Base-by-base conservation (phyloP, 176 grass and related monocot genomes). In the Thalia dealbata region DNA sequence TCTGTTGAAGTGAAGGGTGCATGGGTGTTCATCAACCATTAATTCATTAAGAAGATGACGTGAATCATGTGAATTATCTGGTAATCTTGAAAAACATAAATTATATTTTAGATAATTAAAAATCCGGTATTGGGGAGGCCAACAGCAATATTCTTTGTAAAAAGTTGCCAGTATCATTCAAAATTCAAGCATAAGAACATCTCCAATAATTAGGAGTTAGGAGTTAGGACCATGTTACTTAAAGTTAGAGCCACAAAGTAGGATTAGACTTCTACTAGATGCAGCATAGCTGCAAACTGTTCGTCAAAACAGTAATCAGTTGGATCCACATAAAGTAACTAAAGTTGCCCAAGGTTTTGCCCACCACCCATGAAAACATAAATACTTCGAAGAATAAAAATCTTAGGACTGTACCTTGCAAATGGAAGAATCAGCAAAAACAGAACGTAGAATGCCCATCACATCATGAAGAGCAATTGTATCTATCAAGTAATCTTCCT, bases 401-500 rank as follows among this genome's bases (percentile, higher is more conserved):
- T 46, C 56, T n/a, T 79, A 76, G 48, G 50, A 83, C 46, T 75
- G 61, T 73, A 96, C 93, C 93, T 96, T 96, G 67, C 80, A 88
- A 73, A 92, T 88, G 54, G 81, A 88, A 55, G 84, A 81, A 82
- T 82, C 82, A 68, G 89, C 82, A 86, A 96, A 96, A 48, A 88
- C 84, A 55, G 89, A 73, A 12, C 78, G 82, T 64, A 96, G 79
- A 69, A 88, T 84, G 73, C 64, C 76, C 93, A 96, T 90, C 28
- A 25, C 68, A 67, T 96, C 89, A 88, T 96, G 89, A 64, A 96
- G 78, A 45, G 80, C 84, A 74, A 96, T 92, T 69, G 93, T 92
- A 82, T 96, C 89, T 80, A 96, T 88, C 79, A 96, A 74, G 76
- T 83, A 96, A 76, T 96, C 93, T 73, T 88, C 89, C 55, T 86